phyloP scores from a whole-genome alignment of 331 rosid genomes.

The Saraca asoca region DNA sequence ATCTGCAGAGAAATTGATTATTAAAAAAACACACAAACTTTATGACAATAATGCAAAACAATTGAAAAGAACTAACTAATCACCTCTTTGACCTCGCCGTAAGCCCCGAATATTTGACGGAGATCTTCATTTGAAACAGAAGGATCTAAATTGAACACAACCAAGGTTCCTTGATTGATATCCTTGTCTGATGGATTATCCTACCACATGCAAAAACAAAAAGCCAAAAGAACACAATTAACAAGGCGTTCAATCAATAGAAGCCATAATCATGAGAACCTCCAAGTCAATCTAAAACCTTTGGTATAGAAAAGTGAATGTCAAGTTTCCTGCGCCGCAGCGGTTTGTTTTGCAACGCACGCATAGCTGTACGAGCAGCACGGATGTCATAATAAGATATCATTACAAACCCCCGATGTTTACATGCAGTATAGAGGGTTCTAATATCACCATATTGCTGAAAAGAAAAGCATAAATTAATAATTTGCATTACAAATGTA shows the following conservation, averaged over 20 bases:
- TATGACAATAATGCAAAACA: background rate
- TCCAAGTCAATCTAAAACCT: slow-evolving; percentile 44
- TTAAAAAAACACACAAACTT: background rate
- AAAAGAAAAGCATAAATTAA: slow-evolving; percentile 30
- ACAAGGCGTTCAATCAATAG: slow-evolving; percentile 14
- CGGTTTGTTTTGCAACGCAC: slow-evolving; percentile 77
- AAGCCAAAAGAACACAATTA: slow-evolving; percentile 16
- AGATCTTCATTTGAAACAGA: slow-evolving; percentile 90
- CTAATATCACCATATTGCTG: slow-evolving; percentile 88
- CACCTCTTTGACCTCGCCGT: slow-evolving; percentile 97
- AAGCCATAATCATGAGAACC: slow-evolving; percentile 21
- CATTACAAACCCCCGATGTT: slow-evolving; percentile 91
- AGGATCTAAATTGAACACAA: slow-evolving; percentile 83
- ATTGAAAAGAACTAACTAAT: slow-evolving; percentile 32
- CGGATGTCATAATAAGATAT: slow-evolving; percentile 90
- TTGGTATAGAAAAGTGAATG: slow-evolving; percentile 88
- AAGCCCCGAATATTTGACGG: slow-evolving; percentile 78
- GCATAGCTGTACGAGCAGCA: slow-evolving; percentile 90
- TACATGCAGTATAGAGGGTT: slow-evolving; percentile 82
- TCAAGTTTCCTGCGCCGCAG: slow-evolving; percentile 84
- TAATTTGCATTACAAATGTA: slow-evolving; percentile 7
- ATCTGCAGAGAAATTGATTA: slow-evolving; percentile 54
- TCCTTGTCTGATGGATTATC: slow-evolving; percentile 93
- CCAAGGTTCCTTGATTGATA: slow-evolving; percentile 86
- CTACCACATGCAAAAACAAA: slow-evolving; percentile 36